Evolutionary conservation across 2,329 filamentous ascomycete species (phyloP).

Genomic region (Colletotrichum higginsianum): DNA sequence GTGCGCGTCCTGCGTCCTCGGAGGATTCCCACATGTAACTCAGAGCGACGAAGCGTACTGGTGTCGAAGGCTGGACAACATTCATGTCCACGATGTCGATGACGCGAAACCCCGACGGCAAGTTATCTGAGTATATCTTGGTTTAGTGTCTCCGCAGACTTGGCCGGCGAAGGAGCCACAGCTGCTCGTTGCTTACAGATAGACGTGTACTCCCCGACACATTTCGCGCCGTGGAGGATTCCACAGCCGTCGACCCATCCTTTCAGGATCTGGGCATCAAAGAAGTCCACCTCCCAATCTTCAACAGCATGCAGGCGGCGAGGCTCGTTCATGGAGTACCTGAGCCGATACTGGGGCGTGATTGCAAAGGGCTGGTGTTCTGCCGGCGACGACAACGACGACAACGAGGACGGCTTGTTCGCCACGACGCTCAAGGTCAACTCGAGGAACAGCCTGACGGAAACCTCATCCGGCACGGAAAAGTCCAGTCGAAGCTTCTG

Average conservation of each 20-base stretch:
- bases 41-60: constrained; percentile 58
- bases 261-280: constrained; percentile 3
- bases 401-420: too few species aligned
- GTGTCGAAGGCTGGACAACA: constrained; percentile 53
- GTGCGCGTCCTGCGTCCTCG: background rate
- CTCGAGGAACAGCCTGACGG: constrained; percentile 23
- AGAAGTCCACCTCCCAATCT: constrained; percentile 17
- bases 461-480: background rate
- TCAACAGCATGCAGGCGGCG: background rate
- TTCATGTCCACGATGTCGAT: constrained; percentile 56
- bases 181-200: constrained; percentile 8
- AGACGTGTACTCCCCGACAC: constrained; percentile 6
- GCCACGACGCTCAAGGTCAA: constrained; percentile 17
- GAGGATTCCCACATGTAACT: constrained; percentile 58
- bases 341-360: constrained; percentile 17
- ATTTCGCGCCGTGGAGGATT: constrained; percentile 5
- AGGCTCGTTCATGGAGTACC: background rate
- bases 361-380: background rate
- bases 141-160: background rate
- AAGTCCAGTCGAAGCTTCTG: background rate
- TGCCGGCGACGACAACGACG: background rate
- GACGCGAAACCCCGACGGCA: constrained; percentile 43
- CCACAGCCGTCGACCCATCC: constrained; percentile 20
- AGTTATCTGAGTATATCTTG: background rate
- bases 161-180: too few species aligned